A percentile compares a stretch with the other conserved stretches of the same genome.
phyloP scores from a whole-genome alignment of 345 rosid genomes.

The Angophora floribunda region DNA sequence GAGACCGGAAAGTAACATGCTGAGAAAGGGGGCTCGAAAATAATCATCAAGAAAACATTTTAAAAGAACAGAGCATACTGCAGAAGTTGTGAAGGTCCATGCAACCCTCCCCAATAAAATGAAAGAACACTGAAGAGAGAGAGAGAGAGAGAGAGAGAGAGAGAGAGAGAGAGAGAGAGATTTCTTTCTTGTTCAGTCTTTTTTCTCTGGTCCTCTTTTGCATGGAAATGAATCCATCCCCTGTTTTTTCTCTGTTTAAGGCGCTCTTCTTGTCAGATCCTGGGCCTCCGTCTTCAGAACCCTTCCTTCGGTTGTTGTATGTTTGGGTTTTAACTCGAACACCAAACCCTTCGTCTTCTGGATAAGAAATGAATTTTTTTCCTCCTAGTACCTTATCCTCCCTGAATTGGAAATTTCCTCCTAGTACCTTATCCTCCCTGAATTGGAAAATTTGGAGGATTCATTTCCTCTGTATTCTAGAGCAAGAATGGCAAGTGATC shows the following conservation, averaged over 20 bases:
- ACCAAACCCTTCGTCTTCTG: background rate
- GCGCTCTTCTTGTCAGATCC: background rate
- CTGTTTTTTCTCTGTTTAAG: background rate
- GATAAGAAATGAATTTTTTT: background rate
- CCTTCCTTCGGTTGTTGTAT: background rate
- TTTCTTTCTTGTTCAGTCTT: background rate
- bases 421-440: too few relatives aligned
- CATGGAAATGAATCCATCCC: background rate
- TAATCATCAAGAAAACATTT: background rate
- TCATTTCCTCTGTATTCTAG: background rate
- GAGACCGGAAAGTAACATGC: background rate
- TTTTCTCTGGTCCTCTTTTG: background rate
- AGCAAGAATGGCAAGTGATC: background rate
- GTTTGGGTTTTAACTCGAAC: background rate
- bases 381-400: background rate
- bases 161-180: background rate
- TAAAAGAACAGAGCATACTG: background rate
- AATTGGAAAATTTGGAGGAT: background rate
- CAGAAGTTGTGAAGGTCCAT: background rate
- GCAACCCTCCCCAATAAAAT: background rate
- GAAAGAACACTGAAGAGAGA: background rate
- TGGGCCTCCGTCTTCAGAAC: background rate
- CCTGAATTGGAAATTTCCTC: too few relatives aligned
- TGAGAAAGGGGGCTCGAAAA: background rate
- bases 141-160: background rate